Conservation (phyloP, 1,139 yeast species). For the Candida sanyaensis region DNA sequence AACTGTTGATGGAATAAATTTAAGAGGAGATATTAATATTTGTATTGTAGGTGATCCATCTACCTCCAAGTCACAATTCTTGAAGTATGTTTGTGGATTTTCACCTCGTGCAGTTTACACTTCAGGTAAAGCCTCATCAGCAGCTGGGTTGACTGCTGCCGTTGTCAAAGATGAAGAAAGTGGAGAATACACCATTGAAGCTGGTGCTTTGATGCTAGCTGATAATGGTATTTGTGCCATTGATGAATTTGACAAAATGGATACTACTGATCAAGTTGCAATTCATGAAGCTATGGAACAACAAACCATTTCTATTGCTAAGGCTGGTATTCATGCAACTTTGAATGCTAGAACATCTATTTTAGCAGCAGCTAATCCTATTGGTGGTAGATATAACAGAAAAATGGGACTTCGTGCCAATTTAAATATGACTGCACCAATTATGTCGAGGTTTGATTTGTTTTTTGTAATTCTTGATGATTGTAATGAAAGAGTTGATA, state of each 20-base stretch:
- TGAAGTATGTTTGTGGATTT: conserved; percentile 89
- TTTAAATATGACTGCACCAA: conserved; percentile 97
- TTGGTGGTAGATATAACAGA: conserved; percentile 92
- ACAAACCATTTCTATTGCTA: conserved; percentile 96
- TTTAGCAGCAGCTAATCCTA: conserved; percentile 96
- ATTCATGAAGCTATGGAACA: conserved; percentile 99
- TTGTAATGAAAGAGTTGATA: conserved; percentile 88
- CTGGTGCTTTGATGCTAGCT: conserved; percentile 98
- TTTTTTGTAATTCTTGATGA: conserved; percentile 95
- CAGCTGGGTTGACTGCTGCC: conserved; percentile 98
- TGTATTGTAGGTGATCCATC: conserved; percentile 99
- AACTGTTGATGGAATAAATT: conserved; percentile 91
- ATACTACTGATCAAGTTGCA: conserved; percentile 92
- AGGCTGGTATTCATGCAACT: conserved; percentile 98
- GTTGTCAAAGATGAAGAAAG: conserved; percentile 98
- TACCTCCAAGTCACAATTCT: conserved; percentile 93
- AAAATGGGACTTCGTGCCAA: conserved; percentile 83
- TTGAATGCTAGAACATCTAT: conserved; percentile 95
- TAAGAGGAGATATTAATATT: conserved; percentile 96
- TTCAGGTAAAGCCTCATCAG: conserved; percentile 97
- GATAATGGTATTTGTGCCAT: conserved; percentile 99
- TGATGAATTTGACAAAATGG: conserved; percentile 99
- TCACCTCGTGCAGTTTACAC: conserved; percentile 96
- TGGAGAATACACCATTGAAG: conserved; percentile 96
- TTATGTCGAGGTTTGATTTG: conserved; percentile 96